phyloP scores from a whole-genome alignment of 1,284 basidiomycete species.

The Ustilago bromivora region DNA sequence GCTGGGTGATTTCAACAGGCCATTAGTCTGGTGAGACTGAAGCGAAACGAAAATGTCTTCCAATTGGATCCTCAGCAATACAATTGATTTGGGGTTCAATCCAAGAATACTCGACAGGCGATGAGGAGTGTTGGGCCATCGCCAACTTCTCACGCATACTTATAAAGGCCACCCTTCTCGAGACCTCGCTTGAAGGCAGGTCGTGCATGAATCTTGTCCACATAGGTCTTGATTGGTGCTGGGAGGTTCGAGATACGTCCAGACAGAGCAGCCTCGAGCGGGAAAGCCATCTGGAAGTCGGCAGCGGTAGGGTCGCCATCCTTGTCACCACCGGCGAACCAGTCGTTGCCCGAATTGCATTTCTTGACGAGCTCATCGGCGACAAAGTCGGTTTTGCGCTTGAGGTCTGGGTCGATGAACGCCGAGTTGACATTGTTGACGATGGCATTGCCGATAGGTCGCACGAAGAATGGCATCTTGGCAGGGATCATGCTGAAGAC shows the following conservation, averaged over 20 bases:
- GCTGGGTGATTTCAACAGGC: too few species aligned
- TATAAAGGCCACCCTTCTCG: slow-evolving; percentile 63
- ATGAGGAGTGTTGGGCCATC: too few species aligned
- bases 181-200: slow-evolving; percentile 62
- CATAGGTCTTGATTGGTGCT: slow-evolving; percentile 54
- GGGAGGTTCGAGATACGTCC: slow-evolving; percentile 55
- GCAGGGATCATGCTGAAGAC: slow-evolving; percentile 59
- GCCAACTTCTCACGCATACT: slow-evolving; percentile 40
- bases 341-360: slow-evolving; percentile 43
- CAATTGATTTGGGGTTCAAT: too few species aligned
- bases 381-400: slow-evolving; percentile 52
- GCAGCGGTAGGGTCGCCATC: slow-evolving; percentile 66
- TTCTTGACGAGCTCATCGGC: slow-evolving; percentile 52
- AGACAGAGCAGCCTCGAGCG: slow-evolving; percentile 58
- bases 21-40: too few species aligned
- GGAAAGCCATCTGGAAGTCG: slow-evolving; percentile 68
- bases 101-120: too few species aligned
- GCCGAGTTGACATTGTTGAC: slow-evolving; percentile 41
- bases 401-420: slow-evolving; percentile 61
- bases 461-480: slow-evolving; percentile 65
- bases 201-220: slow-evolving; percentile 61
- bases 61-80: too few species aligned
- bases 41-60: too few species aligned
- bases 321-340: slow-evolving; percentile 67
- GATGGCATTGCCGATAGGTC: slow-evolving; percentile 61